A percentile compares a stretch with the other conserved stretches of the same genome.
These are phyloP conservation scores for Solanum peruvianum DNA, from an alignment of 257 asterid species.

Conservation along the genomic window DNA sequence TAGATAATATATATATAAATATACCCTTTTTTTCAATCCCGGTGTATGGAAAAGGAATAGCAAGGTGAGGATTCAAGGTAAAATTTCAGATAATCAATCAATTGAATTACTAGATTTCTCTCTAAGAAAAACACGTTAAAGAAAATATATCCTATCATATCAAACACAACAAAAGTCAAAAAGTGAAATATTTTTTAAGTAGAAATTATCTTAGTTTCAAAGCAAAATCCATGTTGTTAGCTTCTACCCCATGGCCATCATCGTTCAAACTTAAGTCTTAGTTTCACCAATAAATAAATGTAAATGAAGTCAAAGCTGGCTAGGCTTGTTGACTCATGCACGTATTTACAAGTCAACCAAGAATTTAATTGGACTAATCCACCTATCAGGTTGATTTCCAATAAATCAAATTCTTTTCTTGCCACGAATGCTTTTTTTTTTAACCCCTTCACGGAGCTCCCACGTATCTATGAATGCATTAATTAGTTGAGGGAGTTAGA, in stretches of 20 bases:
- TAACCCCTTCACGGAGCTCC: neutral
- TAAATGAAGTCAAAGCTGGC: neutral
- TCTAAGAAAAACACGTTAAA: no score
- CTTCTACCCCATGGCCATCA: neutral
- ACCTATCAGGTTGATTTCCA: conserved; percentile 28
- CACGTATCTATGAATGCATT: neutral
- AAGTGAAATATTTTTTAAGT: neutral
- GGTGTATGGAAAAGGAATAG: neutral
- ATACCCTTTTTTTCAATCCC: neutral
- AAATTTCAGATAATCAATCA: neutral
- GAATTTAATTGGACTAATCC: conserved; percentile 22
- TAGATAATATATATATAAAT: neutral
- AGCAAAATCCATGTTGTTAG: neutral
- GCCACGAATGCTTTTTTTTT: neutral
- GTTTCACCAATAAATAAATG: neutral
- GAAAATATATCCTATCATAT: neutral
- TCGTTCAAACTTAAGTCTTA: neutral
- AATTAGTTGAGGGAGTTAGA: neutral
- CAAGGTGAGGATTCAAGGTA: neutral
- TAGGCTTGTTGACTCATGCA: neutral
- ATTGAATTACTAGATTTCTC: neutral
- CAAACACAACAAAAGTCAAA: neutral
- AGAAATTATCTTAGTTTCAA: neutral
- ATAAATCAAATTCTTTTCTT: neutral
- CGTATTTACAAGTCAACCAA: neutral